phyloP scores from a whole-genome alignment of 208 protist genomes.

The Trypanosoma vivax region DNA sequence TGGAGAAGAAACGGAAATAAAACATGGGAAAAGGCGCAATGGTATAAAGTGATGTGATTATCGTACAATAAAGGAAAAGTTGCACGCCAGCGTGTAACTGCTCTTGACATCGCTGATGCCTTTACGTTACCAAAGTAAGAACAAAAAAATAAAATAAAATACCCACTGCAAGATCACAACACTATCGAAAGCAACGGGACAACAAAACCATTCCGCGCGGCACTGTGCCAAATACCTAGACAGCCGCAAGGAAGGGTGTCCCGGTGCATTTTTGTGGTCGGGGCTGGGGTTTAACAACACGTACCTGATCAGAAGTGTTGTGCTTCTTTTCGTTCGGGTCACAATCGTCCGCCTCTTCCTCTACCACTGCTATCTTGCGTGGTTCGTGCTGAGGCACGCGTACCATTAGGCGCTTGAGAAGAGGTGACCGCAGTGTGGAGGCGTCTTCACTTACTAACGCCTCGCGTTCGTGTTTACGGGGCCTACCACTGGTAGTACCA shows the following conservation, averaged over 20 bases:
- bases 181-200: no score
- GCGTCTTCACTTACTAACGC: conserved; percentile 7
- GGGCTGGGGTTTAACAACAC: conserved; percentile 70
- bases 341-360: conserved; percentile 13
- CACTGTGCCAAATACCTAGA: not conserved
- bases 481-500: conserved; percentile 45
- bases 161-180: no score
- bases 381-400: conserved; percentile 63
- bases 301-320: conserved; percentile 24
- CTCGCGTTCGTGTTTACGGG: conserved; percentile 2
- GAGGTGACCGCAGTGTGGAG: conserved; percentile 52
- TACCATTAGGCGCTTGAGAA: conserved; percentile 66
- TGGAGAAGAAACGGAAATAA: conserved; percentile 8
- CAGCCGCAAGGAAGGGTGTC: conserved; percentile 56
- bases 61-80: no score
- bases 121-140: no score
- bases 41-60: no score
- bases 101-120: no score
- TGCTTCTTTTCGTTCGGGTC: not conserved
- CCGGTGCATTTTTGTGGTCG: conserved; percentile 74
- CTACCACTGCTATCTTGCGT: conserved; percentile 28
- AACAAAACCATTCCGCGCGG: no score
- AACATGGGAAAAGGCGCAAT: not conserved
- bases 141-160: no score
- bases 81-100: no score